These are phyloP conservation scores for Colletotrichum ledebouriae DNA, from an alignment of 2,329 filamentous ascomycete species.

Conservation along the genomic window DNA sequence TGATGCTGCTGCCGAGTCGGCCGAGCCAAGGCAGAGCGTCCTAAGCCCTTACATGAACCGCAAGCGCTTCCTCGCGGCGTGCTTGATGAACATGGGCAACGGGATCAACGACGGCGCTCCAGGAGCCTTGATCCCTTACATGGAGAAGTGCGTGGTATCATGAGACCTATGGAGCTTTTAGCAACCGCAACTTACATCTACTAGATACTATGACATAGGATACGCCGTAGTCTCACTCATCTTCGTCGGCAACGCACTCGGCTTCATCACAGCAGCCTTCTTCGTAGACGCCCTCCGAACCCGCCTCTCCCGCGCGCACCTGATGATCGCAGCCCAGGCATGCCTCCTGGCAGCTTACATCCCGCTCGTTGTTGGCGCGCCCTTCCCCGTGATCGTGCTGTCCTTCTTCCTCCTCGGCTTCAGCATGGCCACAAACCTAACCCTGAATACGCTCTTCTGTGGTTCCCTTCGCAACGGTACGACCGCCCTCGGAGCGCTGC, in stretches of 20 bases:
- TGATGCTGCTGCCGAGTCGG: conserved; percentile 49
- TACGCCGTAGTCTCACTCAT: conserved; percentile 86
- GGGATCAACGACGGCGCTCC: conserved; percentile 82
- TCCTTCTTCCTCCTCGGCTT: conserved; percentile 77
- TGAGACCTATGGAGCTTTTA: neutral
- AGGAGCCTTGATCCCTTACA: conserved; percentile 84
- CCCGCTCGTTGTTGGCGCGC: conserved; percentile 75
- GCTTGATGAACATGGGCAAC: conserved; percentile 75
- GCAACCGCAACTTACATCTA: conserved; percentile 10
- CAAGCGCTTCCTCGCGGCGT: conserved; percentile 75
- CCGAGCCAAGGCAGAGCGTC: conserved; percentile 67
- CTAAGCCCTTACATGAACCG: conserved; percentile 77
- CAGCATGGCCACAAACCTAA: conserved; percentile 67
- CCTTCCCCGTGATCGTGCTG: conserved; percentile 76
- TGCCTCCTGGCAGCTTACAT: conserved; percentile 73
- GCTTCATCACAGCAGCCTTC: conserved; percentile 81
- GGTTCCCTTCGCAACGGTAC: conserved; percentile 67
- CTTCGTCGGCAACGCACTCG: conserved; percentile 82
- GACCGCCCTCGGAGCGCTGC: conserved; percentile 71
- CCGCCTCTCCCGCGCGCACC: conserved; percentile 74
- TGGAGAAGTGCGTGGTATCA: conserved; percentile 67
- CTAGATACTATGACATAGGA: conserved; percentile 76
- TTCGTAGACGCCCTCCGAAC: conserved; percentile 73
- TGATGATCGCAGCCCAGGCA: conserved; percentile 70
- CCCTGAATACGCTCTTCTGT: conserved; percentile 71